These are phyloP conservation scores for Ophiocordyceps camponoti-saundersi DNA, from an alignment of 2,329 filamentous ascomycete genomes.

Conservation along the genomic window DNA sequence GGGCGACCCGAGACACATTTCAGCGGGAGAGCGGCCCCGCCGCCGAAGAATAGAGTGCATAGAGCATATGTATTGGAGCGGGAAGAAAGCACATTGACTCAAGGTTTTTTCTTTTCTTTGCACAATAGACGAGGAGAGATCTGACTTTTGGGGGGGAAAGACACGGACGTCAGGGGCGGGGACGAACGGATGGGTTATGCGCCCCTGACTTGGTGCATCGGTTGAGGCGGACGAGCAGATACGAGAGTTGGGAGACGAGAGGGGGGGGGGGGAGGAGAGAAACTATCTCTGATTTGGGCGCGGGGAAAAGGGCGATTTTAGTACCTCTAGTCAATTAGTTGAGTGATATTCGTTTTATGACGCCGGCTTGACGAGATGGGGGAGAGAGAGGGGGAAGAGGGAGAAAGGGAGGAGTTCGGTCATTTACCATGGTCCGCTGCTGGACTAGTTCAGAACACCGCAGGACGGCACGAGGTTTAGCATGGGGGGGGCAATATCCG, in stretches of 20 bases:
- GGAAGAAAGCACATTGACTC: not conserved
- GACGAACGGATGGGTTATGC: not conserved
- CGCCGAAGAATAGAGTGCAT: not conserved
- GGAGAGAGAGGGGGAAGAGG: not conserved
- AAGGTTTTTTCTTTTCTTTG: not conserved
- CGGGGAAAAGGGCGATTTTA: not conserved
- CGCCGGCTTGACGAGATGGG: not conserved
- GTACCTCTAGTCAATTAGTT: too few relatives aligned
- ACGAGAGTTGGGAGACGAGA: not conserved
- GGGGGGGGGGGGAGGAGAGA: not conserved
- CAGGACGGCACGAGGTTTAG: not conserved
- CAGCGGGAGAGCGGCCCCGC: not conserved
- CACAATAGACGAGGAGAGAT: not conserved
- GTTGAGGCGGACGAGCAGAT: not conserved
- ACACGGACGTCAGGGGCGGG: too few relatives aligned
- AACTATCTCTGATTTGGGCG: not conserved
- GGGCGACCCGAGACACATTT: not conserved
- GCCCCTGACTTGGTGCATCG: not conserved
- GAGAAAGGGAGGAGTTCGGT: not conserved
- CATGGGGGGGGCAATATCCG: too few relatives aligned
- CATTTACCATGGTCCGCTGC: not conserved
- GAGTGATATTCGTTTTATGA: not conserved
- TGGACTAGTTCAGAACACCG: too few relatives aligned
- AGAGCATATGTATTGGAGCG: not conserved
- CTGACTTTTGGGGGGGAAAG: not conserved